Conservation (phyloP, 176 grass and related monocot genomes). For the Juncus effusus region DNA sequence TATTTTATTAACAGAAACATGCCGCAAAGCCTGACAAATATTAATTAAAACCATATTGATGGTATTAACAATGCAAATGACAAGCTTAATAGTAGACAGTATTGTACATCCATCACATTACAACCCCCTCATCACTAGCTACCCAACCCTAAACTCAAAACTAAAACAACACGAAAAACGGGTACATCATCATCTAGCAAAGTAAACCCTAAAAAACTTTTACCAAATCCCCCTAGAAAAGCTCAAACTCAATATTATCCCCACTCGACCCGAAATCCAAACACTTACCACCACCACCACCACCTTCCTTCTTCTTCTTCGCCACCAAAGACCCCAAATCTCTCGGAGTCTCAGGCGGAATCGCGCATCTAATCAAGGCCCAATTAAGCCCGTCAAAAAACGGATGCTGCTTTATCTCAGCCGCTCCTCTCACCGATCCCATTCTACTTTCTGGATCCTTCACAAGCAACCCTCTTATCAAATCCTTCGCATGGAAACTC, state of each 20-base stretch:
- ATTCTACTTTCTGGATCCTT: constrained; percentile 85
- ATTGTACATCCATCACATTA: constrained; percentile 33
- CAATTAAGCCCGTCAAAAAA: constrained; percentile 96
- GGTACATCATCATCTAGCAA: constrained; percentile 27
- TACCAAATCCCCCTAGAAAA: constrained; percentile 49
- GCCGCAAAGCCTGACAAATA: constrained; percentile 12
- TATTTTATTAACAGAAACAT: constrained; percentile 15
- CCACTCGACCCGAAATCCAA: constrained; percentile 73
- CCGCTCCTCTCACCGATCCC: constrained; percentile 61
- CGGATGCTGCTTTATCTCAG: constrained; percentile 86
- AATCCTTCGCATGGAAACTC: constrained; percentile 64
- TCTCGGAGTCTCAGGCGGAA: constrained; percentile 61
- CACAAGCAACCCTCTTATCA: constrained; percentile 78
- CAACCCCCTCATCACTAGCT: constrained; percentile 33
- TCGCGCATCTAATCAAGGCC: constrained; percentile 83
- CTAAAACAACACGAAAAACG: constrained; percentile 36
- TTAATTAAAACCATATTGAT: constrained; percentile 42
- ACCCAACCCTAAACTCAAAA: constrained; percentile 28
- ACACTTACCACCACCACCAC: constrained; percentile 39
- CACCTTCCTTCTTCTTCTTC: constrained; percentile 39
- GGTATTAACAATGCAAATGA: constrained; percentile 67
- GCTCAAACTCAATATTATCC: constrained; percentile 81
- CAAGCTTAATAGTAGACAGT: constrained; percentile 25
- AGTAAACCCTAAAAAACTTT: constrained; percentile 35
- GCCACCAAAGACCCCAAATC: constrained; percentile 28